These are phyloP conservation scores for Xylaria palmicola DNA, from an alignment of 495 filamentous ascomycete genomes.

Conservation along the genomic window DNA sequence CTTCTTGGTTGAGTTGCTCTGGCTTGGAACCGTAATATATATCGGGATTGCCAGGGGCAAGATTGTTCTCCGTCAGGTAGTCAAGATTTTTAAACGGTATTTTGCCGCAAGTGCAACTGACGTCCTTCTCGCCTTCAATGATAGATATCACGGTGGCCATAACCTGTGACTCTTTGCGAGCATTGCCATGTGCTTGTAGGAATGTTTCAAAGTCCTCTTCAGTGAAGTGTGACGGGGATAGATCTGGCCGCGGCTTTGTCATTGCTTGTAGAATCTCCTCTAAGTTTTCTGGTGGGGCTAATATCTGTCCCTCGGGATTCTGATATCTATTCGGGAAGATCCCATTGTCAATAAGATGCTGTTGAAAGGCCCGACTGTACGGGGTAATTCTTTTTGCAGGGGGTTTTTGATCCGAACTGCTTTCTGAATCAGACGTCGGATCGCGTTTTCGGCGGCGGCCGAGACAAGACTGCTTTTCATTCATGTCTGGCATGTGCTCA, in stretches of 20 bases:
- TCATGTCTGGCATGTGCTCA: neutral
- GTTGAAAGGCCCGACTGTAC: constrained; percentile 20
- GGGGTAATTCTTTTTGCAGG: constrained; percentile 15
- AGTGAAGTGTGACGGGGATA: neutral
- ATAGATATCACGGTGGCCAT: neutral
- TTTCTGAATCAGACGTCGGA: constrained; percentile 11
- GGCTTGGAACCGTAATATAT: neutral
- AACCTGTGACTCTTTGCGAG: neutral
- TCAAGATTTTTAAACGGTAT: constrained; percentile 1
- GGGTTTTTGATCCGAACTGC: neutral
- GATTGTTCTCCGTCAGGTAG: neutral
- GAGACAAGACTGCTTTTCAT: constrained; percentile 6
- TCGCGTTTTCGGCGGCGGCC: constrained; percentile 15
- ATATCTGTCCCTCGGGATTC: constrained; percentile 7
- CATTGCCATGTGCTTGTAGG: neutral
- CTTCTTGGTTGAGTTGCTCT: neutral
- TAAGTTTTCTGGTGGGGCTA: constrained; percentile 14
- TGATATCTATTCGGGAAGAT: neutral
- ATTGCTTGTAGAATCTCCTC: constrained; percentile 12
- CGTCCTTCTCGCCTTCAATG: neutral
- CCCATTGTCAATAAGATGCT: constrained; percentile 19
- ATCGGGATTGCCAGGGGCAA: constrained; percentile 3
- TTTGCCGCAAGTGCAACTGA: neutral
- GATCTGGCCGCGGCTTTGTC: neutral
- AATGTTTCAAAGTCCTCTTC: neutral